Base-by-base conservation (phyloP, 2,329 filamentous ascomycete species). In the Emmonsiellopsis sp. region DNA sequence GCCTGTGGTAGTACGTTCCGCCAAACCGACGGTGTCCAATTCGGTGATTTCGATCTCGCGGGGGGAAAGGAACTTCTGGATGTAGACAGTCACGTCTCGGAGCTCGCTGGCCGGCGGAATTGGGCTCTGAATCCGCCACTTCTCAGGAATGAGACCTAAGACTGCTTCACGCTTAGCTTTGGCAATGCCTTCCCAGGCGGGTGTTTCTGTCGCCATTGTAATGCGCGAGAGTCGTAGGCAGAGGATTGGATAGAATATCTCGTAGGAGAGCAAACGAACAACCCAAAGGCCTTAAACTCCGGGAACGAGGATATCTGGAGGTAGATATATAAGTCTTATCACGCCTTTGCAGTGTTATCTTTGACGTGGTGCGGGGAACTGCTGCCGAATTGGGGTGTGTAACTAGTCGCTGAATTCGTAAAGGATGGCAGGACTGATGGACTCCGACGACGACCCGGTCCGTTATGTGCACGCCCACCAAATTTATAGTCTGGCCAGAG, bases 31-130 rank as follows among this genome's bases (percentile, higher is more conserved):
- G 3, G 80, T 79, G 61, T 81, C 77, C 5, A 76, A 78, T 59
- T 83, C 79, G 0, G 82, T 85, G 54, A 85, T 84, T 42, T 78
- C 74, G 10, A 84, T 69, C 59, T 85, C 82, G 42, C 71, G 63
- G 17, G 72, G 53, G 5, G 67, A 72, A 1, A 85, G 69, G 56
- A 74, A 84, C 51, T 82, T 74, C 33, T 79, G 75, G 43, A 83
- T 76, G 57, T 78, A 84, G 5, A 77, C 77, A 0, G 79, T 82
- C 7, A 83, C 74, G 63, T 82, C 79, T 60, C 73, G 74, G 54
- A 81, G 75, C 55, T 83, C 72, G 49, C 74, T 68, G 0, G 71
- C 62, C 1, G 75, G 65, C 2, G 80, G 80, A 1, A 79, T 62
- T 6, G 68, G 65, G 39, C 65, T 63, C 7, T 69, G 48, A 3